A percentile compares a stretch with the other conserved stretches of the same genome.
phyloP scores from a whole-genome alignment of 2,329 filamentous ascomycete genomes.

The Trichoderma citrinoviride region DNA sequence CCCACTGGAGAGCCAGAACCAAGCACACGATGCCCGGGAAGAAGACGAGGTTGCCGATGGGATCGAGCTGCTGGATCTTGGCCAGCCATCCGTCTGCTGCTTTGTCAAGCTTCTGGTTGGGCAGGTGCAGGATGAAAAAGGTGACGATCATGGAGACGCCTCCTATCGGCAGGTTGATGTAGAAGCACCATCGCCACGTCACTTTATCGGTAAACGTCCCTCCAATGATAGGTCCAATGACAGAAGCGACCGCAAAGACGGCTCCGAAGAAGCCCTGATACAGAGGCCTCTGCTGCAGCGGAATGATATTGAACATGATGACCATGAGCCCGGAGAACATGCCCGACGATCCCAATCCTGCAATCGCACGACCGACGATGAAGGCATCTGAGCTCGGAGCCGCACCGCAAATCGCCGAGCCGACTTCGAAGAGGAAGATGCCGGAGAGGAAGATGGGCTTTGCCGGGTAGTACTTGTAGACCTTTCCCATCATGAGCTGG shows the following conservation, averaged over 20 bases:
- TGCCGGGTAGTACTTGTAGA: conserved; percentile 47
- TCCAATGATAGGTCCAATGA: conserved; percentile 30
- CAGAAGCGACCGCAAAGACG: conserved; percentile 42
- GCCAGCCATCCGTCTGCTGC: conserved; percentile 23
- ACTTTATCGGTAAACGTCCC: conserved; percentile 35
- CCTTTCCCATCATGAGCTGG: conserved; percentile 30
- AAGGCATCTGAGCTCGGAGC: conserved; percentile 40
- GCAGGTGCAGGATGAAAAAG: background rate
- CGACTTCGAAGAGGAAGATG: conserved; percentile 49
- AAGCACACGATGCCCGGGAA: conserved; percentile 7
- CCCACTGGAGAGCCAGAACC: conserved; percentile 43
- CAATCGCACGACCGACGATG: conserved; percentile 47
- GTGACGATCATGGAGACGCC: conserved; percentile 3
- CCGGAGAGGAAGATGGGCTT: conserved; percentile 42
- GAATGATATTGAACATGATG: conserved; percentile 8
- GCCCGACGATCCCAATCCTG: conserved; percentile 43
- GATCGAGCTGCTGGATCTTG: conserved; percentile 30
- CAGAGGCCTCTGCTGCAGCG: background rate
- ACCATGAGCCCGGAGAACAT: conserved; percentile 27
- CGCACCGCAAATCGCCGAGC: conserved; percentile 45
- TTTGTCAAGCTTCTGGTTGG: conserved; percentile 30
- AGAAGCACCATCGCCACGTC: conserved; percentile 16
- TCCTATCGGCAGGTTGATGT: conserved; percentile 22
- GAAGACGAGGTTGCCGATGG: conserved; percentile 23
- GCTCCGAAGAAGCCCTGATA: conserved; percentile 27